Conservation (phyloP, 192 early-diverging fungal species). For the Chytriomyces confervae region DNA sequence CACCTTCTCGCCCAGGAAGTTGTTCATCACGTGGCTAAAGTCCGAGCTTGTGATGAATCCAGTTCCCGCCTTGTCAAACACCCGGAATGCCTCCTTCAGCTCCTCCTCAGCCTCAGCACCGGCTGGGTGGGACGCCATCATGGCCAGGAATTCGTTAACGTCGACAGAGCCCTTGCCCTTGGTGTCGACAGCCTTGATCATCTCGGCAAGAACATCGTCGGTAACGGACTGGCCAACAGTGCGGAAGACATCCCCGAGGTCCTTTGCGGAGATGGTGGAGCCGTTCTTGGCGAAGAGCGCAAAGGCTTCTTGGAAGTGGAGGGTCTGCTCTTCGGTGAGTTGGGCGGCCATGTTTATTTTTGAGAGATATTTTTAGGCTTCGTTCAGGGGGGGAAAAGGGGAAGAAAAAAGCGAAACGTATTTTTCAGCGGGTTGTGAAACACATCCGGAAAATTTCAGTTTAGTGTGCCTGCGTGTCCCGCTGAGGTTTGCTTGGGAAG, state of each 20-base stretch:
- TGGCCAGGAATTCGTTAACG: conserved; percentile 88
- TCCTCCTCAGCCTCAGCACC: conserved; percentile 86
- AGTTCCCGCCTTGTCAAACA: conserved; percentile 93
- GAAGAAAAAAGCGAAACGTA: no score
- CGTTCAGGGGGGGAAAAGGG: no score
- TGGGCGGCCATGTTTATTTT: conserved; percentile 66
- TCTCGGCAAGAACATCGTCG: conserved; percentile 89
- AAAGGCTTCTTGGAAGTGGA: conserved; percentile 79
- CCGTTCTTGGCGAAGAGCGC: conserved; percentile 79
- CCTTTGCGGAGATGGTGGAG: conserved; percentile 80
- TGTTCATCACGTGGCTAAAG: conserved; percentile 86
- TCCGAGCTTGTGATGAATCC: conserved; percentile 89
- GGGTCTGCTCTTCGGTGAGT: conserved; percentile 79
- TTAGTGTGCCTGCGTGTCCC: no score
- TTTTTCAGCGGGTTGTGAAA: no score
- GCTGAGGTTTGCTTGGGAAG: no score
- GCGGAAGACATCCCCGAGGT: conserved; percentile 90
- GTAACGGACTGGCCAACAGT: conserved; percentile 86
- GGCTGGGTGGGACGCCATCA: conserved; percentile 83
- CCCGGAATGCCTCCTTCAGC: conserved; percentile 92
- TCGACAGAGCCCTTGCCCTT: conserved; percentile 95
- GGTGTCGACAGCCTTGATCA: conserved; percentile 92
- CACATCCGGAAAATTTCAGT: no score
- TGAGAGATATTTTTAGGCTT: no score
- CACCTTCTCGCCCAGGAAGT: conserved; percentile 78